phyloP scores from a whole-genome alignment of 306 rosid genomes.

The Prunus padus region DNA sequence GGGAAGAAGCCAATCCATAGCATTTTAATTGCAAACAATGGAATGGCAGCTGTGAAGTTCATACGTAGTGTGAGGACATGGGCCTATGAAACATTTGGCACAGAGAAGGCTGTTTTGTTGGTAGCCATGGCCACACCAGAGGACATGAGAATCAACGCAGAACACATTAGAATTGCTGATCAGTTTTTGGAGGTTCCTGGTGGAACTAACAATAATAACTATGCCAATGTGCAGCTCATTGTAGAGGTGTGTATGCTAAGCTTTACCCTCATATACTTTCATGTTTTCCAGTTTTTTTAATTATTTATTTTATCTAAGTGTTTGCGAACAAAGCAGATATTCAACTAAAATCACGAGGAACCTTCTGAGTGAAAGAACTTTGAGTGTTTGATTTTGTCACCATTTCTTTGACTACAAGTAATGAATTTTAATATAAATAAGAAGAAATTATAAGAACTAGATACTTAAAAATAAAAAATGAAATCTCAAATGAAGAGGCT shows the following conservation, averaged over 20 bases:
- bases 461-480: not conserved
- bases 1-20: conserved; percentile 95
- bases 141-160: conserved; percentile 99
- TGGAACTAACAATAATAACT: conserved; percentile 98
- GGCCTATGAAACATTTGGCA: conserved; percentile 95
- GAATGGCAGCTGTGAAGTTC: conserved; percentile 99
- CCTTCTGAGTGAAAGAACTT: not conserved
- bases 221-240: conserved; percentile 97
- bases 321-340: not conserved
- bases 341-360: not conserved
- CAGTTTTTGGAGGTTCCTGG: conserved; percentile 99
- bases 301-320: not conserved
- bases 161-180: conserved; percentile 98
- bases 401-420: not conserved
- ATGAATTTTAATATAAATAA: conserved; percentile 2
- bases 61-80: conserved; percentile 93
- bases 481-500: not conserved
- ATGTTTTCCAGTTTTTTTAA: not conserved
- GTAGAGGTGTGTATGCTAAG: conserved; percentile 66
- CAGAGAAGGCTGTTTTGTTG: conserved; percentile 91
- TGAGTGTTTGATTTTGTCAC: not conserved
- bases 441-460: conserved; percentile 8
- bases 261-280: conserved; percentile 11
- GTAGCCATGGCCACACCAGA: conserved; percentile 99
- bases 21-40: conserved; percentile 94